Conservation (phyloP, 441 rosid genomes). For the Theobroma grandiflorum region DNA sequence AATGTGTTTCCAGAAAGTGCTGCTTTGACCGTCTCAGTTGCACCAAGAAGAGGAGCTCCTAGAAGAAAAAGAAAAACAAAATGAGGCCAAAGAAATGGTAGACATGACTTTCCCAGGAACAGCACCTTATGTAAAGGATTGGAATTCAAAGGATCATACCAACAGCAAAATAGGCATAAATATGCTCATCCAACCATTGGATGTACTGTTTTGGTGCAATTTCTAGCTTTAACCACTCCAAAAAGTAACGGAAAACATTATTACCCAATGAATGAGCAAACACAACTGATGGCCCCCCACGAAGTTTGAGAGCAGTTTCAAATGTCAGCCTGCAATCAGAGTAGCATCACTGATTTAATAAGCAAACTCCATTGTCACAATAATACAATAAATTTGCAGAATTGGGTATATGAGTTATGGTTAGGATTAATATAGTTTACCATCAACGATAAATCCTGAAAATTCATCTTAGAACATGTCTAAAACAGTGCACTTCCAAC, state of each 20-base stretch:
- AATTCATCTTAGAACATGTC: not conserved
- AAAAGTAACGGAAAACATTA: conserved; percentile 92
- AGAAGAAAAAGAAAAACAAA: conserved; percentile 38
- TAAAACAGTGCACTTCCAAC: conserved; percentile 9
- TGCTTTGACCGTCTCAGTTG: conserved; percentile 80
- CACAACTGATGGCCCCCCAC: conserved; percentile 93
- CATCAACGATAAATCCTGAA: conserved; percentile 14
- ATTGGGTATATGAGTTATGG: conserved; percentile 12
- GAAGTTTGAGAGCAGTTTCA: conserved; percentile 92
- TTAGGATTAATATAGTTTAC: conserved; percentile 1
- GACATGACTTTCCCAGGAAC: conserved; percentile 22
- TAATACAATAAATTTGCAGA: conserved; percentile 25
- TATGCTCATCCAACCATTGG: conserved; percentile 93
- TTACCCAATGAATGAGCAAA: conserved; percentile 99
- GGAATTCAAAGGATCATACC: conserved; percentile 58
- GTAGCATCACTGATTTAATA: conserved; percentile 25
- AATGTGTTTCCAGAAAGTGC: conserved; percentile 83
- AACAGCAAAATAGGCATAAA: conserved; percentile 93
- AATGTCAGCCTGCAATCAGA: conserved; percentile 75
- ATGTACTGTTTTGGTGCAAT: conserved; percentile 93
- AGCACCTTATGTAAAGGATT: conserved; percentile 15
- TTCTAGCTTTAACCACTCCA: conserved; percentile 99
- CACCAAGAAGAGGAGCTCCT: conserved; percentile 99
- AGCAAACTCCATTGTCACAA: conserved; percentile 19
- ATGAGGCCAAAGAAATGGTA: conserved; percentile 31